Percentiles rank a stretch among this genome's conserved stretches.
Evolutionary conservation across 495 filamentous ascomycete species (phyloP).

Genomic region (Cetradonia linearis): DNA sequence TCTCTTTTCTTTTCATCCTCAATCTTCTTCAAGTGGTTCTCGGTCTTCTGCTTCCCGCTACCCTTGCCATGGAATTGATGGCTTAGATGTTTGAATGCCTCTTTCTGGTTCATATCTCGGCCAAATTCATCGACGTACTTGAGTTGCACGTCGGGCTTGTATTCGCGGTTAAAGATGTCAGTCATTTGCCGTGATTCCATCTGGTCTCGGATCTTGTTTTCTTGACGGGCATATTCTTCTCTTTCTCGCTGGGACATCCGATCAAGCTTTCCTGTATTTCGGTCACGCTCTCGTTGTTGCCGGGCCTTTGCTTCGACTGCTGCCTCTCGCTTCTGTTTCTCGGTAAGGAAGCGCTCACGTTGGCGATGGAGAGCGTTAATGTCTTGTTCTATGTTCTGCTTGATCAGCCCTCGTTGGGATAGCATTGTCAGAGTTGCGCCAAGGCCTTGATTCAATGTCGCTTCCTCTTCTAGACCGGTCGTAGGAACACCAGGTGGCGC

Average conservation of each 20-base stretch:
- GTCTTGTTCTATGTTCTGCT: slow-evolving; percentile 49
- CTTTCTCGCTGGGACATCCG: slow-evolving; percentile 79
- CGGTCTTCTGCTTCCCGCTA: slow-evolving; percentile 94
- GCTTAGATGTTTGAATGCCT: slow-evolving; percentile 89
- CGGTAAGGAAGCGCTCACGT: slow-evolving; percentile 68
- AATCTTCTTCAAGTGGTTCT: slow-evolving; percentile 94
- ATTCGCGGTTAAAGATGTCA: slow-evolving; percentile 73
- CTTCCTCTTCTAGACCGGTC: slow-evolving; percentile 78
- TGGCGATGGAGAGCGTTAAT: slow-evolving; percentile 61
- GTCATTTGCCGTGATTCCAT: slow-evolving; percentile 69
- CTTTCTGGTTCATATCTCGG: slow-evolving; percentile 76
- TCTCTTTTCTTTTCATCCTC: slow-evolving; percentile 84
- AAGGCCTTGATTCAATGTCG: slow-evolving; percentile 62
- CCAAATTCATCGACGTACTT: slow-evolving; percentile 85
- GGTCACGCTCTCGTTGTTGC: slow-evolving; percentile 78
- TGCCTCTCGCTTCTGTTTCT: slow-evolving; percentile 62
- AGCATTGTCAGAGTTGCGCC: slow-evolving; percentile 75
- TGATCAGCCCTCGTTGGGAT: slow-evolving; percentile 69
- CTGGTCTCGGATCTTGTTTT: slow-evolving; percentile 80
- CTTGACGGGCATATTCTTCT: slow-evolving; percentile 77
- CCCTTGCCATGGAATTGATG: slow-evolving; percentile 99
- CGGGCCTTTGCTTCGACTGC: slow-evolving; percentile 69
- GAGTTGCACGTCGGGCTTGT: slow-evolving; percentile 81
- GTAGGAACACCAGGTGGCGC: slow-evolving; percentile 44
- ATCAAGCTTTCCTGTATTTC: slow-evolving; percentile 68